Evolutionary conservation across 257 asterid species (phyloP), one percentile per base, ranked within the genome.

Genomic region (Solanum paucissectum): DNA sequence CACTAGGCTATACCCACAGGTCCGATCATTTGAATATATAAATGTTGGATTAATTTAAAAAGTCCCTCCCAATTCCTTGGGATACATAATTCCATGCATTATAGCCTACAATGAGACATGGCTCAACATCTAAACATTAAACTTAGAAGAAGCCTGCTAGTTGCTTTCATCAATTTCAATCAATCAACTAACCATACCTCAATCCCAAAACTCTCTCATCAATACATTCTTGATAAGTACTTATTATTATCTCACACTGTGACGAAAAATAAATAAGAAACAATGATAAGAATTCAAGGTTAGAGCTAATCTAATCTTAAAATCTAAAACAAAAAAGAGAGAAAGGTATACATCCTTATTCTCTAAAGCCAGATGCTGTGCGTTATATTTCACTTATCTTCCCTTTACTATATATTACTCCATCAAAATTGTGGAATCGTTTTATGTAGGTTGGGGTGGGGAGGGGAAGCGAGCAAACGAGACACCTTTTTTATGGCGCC

Each of bases 401-500:
- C 37, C 64, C 37, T 79, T 14, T 79, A 44, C 84, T 44, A 32
- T 55, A 49, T 49, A 49, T 49, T 18, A 32, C 85, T 81, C 84
- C 64, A 77, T 81, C 66, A 81, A 81, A 81, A 82, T 32, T 82
- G 86, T 32, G 32, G 32, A 52, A 49, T 32, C 4, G 66, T 49
- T 82, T 82, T 5, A n/a, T 27, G 20, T 8, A 46, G 18, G 40
- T 18, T 46, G 44, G 68, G 86, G 86, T 82, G 37, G 66, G 66
- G 66, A 16, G 21, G 68, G 27, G 33, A 25, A 25, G 66, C 32
- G 52, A 69, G 84, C 83, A 44, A 89, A 81, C 2, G 27, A 27
- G 85, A 18, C 29, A 72, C 52, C 89, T 89, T 86, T 75, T 62
- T 91, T 77, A 96, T 14, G 98, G 98, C 42, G 99, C 99, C 98